These are phyloP conservation scores for Euphorbia celastroides DNA, from an alignment of 441 rosid genomes.

Conservation along the genomic window DNA sequence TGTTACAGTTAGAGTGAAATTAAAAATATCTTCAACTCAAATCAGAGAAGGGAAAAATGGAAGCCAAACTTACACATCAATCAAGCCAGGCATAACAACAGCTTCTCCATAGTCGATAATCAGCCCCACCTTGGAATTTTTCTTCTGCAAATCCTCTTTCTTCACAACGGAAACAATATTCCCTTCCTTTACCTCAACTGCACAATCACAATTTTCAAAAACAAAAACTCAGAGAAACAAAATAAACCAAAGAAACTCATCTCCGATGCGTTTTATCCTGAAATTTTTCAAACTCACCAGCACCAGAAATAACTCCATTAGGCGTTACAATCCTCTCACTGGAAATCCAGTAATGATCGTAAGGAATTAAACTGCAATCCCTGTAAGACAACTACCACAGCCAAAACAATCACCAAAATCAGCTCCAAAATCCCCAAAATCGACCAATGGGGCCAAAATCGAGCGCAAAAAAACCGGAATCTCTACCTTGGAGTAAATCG, in stretches of 20 bases:
- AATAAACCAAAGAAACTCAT: background rate
- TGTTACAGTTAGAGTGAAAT: background rate
- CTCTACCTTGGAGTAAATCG: conserved; percentile 40
- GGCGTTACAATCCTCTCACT: conserved; percentile 77
- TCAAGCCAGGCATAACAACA: conserved; percentile 87
- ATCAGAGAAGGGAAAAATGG: background rate
- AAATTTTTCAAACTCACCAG: conserved; percentile 41
- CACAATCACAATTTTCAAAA: conserved; percentile 15
- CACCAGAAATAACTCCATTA: conserved; percentile 62
- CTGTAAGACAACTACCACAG: conserved; percentile 25
- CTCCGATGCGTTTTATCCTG: too few species aligned
- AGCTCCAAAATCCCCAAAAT: background rate
- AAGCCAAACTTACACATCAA: conserved; percentile 63
- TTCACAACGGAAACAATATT: conserved; percentile 49
- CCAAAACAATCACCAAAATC: background rate
- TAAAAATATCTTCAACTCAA: background rate
- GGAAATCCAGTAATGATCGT: conserved; percentile 63
- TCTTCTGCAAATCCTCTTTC: conserved; percentile 63
- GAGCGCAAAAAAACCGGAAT: background rate
- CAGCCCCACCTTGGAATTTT: conserved; percentile 33
- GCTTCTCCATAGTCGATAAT: conserved; percentile 74
- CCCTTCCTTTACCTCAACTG: conserved; percentile 75
- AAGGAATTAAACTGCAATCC: conserved; percentile 65
- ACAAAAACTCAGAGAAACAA: background rate
- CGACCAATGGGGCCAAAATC: background rate